Percentiles rank a stretch among this genome's conserved stretches.
phyloP scores from a whole-genome alignment of 768 basidiomycete species.

The Mycena floridula region DNA sequence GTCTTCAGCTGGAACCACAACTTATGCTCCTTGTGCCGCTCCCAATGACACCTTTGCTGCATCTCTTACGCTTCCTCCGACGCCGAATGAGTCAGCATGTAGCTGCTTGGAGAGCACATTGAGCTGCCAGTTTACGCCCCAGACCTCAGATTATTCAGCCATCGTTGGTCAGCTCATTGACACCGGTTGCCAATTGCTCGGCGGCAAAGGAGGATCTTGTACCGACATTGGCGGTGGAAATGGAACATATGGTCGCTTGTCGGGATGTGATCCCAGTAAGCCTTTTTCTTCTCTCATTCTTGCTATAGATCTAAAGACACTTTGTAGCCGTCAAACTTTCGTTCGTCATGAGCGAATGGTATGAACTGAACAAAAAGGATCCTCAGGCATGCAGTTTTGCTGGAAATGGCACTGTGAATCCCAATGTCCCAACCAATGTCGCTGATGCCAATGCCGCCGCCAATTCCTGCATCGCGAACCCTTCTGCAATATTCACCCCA shows the following conservation, averaged over 20 bases:
- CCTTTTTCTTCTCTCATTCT: conserved; percentile 9
- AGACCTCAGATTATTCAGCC: conserved; percentile 51
- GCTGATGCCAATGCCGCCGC: conserved; percentile 50
- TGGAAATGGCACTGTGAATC: conserved; percentile 80
- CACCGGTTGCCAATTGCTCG: conserved; percentile 72
- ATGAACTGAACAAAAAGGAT: conserved; percentile 54
- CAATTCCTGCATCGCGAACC: conserved; percentile 61
- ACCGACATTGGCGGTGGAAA: conserved; percentile 65
- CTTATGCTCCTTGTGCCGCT: conserved; percentile 61
- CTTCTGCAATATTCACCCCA: conserved; percentile 60
- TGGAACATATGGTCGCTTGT: conserved; percentile 72
- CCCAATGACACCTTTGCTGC: conserved; percentile 56
- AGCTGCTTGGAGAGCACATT: conserved; percentile 63
- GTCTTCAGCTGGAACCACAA: conserved; percentile 31
- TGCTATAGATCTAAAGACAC: conserved; percentile 4
- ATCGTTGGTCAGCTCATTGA: conserved; percentile 59
- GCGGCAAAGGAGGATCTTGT: conserved; percentile 55
- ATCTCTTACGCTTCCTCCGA: conserved; percentile 69
- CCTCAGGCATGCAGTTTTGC: conserved; percentile 67
- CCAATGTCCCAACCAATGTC: conserved; percentile 39
- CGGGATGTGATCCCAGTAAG: conserved; percentile 77
- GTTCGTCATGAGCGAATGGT: conserved; percentile 78
- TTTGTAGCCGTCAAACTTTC: conserved; percentile 67
- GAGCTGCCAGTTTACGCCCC: conserved; percentile 68
- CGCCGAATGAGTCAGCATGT: conserved; percentile 79